Base-by-base conservation (phyloP, 129 eudicot species). In the Tanacetum coccineum region DNA sequence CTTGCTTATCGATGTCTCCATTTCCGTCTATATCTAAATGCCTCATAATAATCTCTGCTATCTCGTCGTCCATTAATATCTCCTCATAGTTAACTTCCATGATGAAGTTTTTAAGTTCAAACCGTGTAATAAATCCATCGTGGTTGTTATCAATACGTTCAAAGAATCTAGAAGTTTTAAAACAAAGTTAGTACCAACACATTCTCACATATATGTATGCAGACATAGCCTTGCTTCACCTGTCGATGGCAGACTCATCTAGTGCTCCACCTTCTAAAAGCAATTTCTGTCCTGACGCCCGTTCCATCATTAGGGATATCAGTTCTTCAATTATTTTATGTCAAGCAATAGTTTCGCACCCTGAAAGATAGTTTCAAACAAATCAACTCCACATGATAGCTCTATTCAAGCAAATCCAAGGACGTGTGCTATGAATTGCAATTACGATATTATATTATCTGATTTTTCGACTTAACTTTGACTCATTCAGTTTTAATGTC, bases 11-110 rank as follows among this genome's bases (percentile, higher is more conserved):
- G 32, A 89, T 73, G 71, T 60, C 22, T 0, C 75, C 82, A 78
- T 89, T 83, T 40, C 82, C 81, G 25, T 70, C 85, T 13, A 69
- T 68, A 67, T 89, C 96, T n/a, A 86, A 78, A 68, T 86, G 86
- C 68, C 82, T 67, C 84, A 89, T 77, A 15, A 86, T 81, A 17
- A 64, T 67, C 62, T 80, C 86, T 17, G 78, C 78, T 28, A 74
- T 82, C 70, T 84, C 91, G n/a, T 60, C 77, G 1, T 79, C 90
- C 72, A 77, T 55, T 44, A 79, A 26, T 28, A 79, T 70, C 64
- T 74, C 71, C 14, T 81, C 85, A 2, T 73, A 65, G 70, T 80
- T 73, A 47, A 82, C 74, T 32, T 83, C 80, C 70, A 70, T 68
- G 18, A 89, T 60, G 66, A 83, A 74, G 50, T 57, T 78, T 75